Conservation (phyloP, 768 basidiomycete genomes). For the Melanogaster broomeanus region DNA sequence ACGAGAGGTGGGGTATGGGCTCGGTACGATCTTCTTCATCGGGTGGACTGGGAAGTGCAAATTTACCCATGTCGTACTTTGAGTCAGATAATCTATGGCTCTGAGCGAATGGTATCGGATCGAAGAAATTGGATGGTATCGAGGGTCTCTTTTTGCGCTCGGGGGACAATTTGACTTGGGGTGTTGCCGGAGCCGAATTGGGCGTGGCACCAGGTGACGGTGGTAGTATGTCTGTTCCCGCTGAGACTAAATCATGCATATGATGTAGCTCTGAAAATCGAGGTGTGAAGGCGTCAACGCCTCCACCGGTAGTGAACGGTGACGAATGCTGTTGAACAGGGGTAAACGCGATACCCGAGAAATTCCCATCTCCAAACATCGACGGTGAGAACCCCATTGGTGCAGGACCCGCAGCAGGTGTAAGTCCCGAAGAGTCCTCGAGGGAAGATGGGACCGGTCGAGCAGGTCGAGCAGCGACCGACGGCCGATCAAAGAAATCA, state of each 20-base stretch:
- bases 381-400: slow-evolving; percentile 37
- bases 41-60: slow-evolving; percentile 64
- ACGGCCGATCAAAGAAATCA: slow-evolving; percentile 77
- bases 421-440: slow-evolving; percentile 26
- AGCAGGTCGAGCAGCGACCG: slow-evolving; percentile 25
- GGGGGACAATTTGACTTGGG: slow-evolving; percentile 49
- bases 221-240: slow-evolving; percentile 44
- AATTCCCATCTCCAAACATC: slow-evolving; percentile 29
- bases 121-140: slow-evolving; percentile 46
- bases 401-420: slow-evolving; percentile 34
- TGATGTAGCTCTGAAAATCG: slow-evolving; percentile 22
- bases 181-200: slow-evolving; percentile 52
- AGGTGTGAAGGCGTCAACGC: slow-evolving; percentile 21
- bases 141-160: slow-evolving; percentile 17
- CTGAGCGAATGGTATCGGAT: slow-evolving; percentile 73
- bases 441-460: slow-evolving; percentile 17
- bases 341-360: slow-evolving; percentile 21
- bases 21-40: slow-evolving; percentile 46
- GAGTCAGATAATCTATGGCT: slow-evolving; percentile 65
- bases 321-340: slow-evolving; percentile 31
- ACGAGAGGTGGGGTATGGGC: slow-evolving; percentile 19
- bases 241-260: slow-evolving; percentile 28
- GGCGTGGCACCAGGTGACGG: slow-evolving; percentile 56
- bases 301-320: slow-evolving; percentile 29
- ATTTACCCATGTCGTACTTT: slow-evolving; percentile 77